Percentiles rank a stretch among this genome's conserved stretches.
These are phyloP conservation scores for Astraeus odoratus DNA, from an alignment of 768 basidiomycete genomes.

Conservation along the genomic window DNA sequence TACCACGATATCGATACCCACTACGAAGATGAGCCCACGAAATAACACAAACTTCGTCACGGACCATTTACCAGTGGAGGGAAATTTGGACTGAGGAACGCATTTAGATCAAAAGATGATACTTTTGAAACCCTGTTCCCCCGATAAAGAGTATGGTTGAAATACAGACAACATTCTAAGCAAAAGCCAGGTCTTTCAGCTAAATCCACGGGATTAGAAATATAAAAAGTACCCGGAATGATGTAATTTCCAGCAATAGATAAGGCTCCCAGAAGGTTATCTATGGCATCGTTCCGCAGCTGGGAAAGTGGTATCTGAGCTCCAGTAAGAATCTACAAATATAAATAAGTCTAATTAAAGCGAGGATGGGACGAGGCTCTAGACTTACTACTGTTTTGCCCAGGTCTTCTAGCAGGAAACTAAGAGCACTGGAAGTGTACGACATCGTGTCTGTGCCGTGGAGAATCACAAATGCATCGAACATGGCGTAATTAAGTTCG, in stretches of 20 bases:
- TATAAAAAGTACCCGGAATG: conserved; percentile 62
- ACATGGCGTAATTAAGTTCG: conserved; percentile 79
- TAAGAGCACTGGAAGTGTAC: conserved; percentile 82
- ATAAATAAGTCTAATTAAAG: neutral
- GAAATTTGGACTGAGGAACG: conserved; percentile 83
- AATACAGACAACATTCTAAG: conserved; percentile 84
- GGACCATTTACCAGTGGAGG: conserved; percentile 73
- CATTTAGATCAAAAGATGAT: conserved; percentile 77
- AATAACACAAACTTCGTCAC: neutral
- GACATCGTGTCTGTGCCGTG: conserved; percentile 94
- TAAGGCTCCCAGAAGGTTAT: conserved; percentile 85
- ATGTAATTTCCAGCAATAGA: conserved; percentile 87
- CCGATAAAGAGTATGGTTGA: conserved; percentile 82
- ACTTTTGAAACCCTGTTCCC: conserved; percentile 80
- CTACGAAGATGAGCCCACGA: conserved; percentile 30
- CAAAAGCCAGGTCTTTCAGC: neutral
- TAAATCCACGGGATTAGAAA: neutral
- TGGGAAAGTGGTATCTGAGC: conserved; percentile 92
- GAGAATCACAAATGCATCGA: conserved; percentile 86
- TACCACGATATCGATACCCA: conserved; percentile 85
- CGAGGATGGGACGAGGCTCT: neutral
- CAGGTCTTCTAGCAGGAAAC: conserved; percentile 87
- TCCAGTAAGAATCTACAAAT: conserved; percentile 72
- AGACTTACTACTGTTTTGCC: conserved; percentile 77
- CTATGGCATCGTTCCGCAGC: conserved; percentile 89